Percentiles rank a stretch among this genome's conserved stretches.
Evolutionary conservation across 768 basidiomycete genomes (phyloP).

Genomic region (Galerina marginata): DNA sequence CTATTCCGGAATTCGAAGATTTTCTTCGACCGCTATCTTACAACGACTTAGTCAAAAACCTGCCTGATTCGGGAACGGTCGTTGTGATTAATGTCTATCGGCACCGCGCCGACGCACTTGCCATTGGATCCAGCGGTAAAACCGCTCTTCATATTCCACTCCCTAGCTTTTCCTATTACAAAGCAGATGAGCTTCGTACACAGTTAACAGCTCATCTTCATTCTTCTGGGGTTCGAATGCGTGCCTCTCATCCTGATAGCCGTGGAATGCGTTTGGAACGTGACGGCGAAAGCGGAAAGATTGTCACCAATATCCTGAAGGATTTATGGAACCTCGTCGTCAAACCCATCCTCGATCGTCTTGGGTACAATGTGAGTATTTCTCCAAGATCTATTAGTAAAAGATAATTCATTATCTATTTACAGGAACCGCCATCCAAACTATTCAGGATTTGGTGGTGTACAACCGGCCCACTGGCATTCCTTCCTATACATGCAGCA

Average conservation of each 20-base stretch:
- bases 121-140: background rate
- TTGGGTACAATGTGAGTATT: background rate
- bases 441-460: conserved; percentile 21
- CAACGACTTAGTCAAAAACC: background rate
- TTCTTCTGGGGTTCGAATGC: background rate
- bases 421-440: background rate
- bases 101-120: too few relatives aligned
- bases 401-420: background rate
- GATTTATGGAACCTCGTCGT: background rate
- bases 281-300: background rate
- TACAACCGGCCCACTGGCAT: conserved; percentile 16
- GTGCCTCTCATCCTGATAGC: background rate
- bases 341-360: background rate
- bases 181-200: background rate
- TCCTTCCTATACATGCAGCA: conserved; percentile 20
- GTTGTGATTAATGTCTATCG: background rate
- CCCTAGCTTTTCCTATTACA: background rate
- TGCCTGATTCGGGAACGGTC: background rate
- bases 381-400: background rate
- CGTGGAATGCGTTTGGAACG: background rate
- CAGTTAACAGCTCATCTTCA: background rate
- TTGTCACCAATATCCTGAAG: background rate
- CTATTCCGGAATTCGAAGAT: background rate
- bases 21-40: background rate
- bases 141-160: background rate